Evolutionary conservation across 2,329 filamentous ascomycete genomes (phyloP).

Genomic region (Ilyonectria sp.): DNA sequence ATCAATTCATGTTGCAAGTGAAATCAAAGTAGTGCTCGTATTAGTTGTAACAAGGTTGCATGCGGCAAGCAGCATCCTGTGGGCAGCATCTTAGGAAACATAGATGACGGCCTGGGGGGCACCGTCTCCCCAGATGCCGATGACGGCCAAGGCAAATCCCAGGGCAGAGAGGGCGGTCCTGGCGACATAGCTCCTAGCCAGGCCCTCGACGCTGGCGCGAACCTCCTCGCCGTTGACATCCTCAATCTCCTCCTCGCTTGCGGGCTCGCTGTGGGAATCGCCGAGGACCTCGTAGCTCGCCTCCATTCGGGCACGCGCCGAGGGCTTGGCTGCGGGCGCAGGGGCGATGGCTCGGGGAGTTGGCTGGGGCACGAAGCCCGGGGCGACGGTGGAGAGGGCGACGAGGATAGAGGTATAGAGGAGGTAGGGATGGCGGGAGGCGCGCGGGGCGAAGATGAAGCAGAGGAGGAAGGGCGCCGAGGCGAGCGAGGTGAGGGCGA

Average conservation of each 20-base stretch:
- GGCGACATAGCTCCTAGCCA: constrained; percentile 68
- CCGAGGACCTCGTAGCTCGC: constrained; percentile 80
- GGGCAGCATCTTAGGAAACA: constrained; percentile 47
- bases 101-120: constrained; percentile 54
- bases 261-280: constrained; percentile 65
- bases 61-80: not conserved
- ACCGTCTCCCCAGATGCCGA: constrained; percentile 78
- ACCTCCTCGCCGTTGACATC: constrained; percentile 76
- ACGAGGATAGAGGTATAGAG: constrained; percentile 85
- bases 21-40: constrained; percentile 23
- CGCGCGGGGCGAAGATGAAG: constrained; percentile 81
- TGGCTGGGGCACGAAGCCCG: constrained; percentile 61
- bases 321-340: constrained; percentile 49
- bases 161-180: constrained; percentile 68
- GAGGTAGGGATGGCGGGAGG: constrained; percentile 88
- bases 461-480: constrained; percentile 82
- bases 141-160: constrained; percentile 73
- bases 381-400: constrained; percentile 71
- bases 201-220: constrained; percentile 68
- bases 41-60: constrained; percentile 22
- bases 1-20: constrained; percentile 29
- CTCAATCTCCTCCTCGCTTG: constrained; percentile 66
- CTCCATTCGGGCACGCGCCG: constrained; percentile 69
- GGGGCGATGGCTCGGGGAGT: constrained; percentile 46
- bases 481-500: constrained; percentile 78